Evolutionary conservation across 2,329 filamentous ascomycete species (phyloP).

Genomic region (Teratosphaeria viscida): DNA sequence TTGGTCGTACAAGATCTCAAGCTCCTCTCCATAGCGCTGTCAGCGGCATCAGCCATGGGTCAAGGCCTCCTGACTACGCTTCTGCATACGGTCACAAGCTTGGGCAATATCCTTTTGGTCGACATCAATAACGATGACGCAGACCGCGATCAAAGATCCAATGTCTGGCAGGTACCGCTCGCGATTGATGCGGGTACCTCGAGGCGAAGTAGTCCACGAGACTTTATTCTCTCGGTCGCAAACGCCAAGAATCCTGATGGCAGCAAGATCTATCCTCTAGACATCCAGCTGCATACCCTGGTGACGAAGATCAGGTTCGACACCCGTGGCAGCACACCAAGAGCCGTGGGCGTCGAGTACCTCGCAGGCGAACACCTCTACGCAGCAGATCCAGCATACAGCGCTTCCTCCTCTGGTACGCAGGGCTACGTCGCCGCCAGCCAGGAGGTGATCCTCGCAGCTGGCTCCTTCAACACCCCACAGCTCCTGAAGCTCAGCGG

Average conservation of each 20-base stretch:
- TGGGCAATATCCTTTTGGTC: not conserved
- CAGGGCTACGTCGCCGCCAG: constrained; percentile 32
- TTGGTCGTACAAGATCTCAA: constrained; percentile 41
- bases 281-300: constrained; percentile 49
- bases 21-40: constrained; percentile 40
- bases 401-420: constrained; percentile 21
- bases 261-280: constrained; percentile 45
- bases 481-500: constrained; percentile 56
- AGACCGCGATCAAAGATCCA: not conserved
- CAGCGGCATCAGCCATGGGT: constrained; percentile 1
- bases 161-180: not conserved
- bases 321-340: constrained; percentile 44
- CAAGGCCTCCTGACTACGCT: not conserved
- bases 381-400: constrained; percentile 27
- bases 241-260: constrained; percentile 39
- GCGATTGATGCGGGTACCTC: not conserved
- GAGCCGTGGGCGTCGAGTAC: constrained; percentile 34
- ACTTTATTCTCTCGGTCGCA: constrained; percentile 22
- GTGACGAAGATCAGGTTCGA: constrained; percentile 59
- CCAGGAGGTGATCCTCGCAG: constrained; percentile 38
- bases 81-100: not conserved
- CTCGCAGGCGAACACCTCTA: constrained; percentile 31
- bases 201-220: constrained; percentile 33
- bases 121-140: not conserved
- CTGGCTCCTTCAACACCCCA: constrained; percentile 52